Conservation (phyloP, 768 basidiomycete genomes). For the Strobilomyces confusus region DNA sequence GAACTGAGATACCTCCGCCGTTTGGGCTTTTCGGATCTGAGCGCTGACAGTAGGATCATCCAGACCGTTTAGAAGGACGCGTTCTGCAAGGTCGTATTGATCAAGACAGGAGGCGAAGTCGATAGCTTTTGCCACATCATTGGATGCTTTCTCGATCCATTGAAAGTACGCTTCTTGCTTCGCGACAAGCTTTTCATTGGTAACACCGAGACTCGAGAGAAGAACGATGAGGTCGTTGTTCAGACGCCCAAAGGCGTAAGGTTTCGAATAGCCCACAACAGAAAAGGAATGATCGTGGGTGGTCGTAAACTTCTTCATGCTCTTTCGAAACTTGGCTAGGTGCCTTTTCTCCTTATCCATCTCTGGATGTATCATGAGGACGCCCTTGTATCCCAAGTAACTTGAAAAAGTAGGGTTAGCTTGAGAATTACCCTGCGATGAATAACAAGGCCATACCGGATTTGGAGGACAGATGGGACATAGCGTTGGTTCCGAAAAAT, state of each 20-base stretch:
- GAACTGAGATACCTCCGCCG: conserved; percentile 48
- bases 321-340: conserved; percentile 56
- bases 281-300: conserved; percentile 58
- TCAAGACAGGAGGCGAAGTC: conserved; percentile 54
- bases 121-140: conserved; percentile 45
- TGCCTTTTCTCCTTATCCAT: conserved; percentile 45
- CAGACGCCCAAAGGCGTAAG: conserved; percentile 60
- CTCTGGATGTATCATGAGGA: conserved; percentile 62
- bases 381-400: conserved; percentile 71
- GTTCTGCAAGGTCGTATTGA: conserved; percentile 47
- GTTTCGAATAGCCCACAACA: conserved; percentile 59
- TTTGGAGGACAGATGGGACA: conserved; percentile 60
- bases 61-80: conserved; percentile 51
- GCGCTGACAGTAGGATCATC: conserved; percentile 39
- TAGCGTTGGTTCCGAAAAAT: conserved; percentile 54
- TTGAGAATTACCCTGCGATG: not conserved
- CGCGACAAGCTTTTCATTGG: conserved; percentile 46
- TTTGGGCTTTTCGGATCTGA: conserved; percentile 44
- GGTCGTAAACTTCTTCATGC: conserved; percentile 68
- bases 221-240: conserved; percentile 71
- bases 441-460: conserved; percentile 38
- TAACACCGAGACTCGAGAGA: conserved; percentile 58
- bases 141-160: conserved; percentile 52
- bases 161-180: conserved; percentile 58
- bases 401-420: conserved; percentile 29